Base-by-base conservation (phyloP, 2,329 filamentous ascomycete genomes). In the Ambrosiella beaveri region DNA sequence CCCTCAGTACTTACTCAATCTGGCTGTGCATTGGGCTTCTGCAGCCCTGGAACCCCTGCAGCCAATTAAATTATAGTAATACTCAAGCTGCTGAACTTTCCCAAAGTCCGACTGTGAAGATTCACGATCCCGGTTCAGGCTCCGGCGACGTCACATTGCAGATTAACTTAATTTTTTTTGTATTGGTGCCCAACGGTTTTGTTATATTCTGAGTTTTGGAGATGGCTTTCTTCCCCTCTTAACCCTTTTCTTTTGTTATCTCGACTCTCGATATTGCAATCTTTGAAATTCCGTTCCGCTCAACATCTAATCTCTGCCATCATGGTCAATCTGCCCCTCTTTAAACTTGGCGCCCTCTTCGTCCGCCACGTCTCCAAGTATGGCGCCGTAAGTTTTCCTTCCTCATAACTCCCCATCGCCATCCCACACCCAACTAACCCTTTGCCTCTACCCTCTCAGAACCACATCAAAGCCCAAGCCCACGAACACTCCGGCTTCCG, bases 321-420 rank as follows among this genome's bases (percentile, higher is more conserved):
- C 57, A 84, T 85, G 81, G 81, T 84, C 50, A 75, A 80, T 58
- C 72, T 85, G 44, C 81, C 81, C 17, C 71, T 85, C 15, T 85
- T 85, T 70, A 85, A 85, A 71, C 78, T 84, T 63, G 81, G 76
- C 19, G 69, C 80, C 58, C 73, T 84, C 52, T 81, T 84, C 63
- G 73, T 84, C 65, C 76, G 79, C 63, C 81, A 84, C 66, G 70
- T 84, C 57, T 84, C 81, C 58, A 84, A 84, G 70, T 84, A 84
- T 73, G 81, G 81, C 65, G 81, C 81, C 58, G 81, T 84, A 76
- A 64, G 79, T 70, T 52, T n/a, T 35, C 27, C 57, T 8, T 15
- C 45, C 41, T 39, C 12, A 15, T 40, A 19, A 45, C 19, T 35
- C 37, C 44, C 37, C 27, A 27, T 49, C 15, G 44, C n/a, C 19